Evolutionary conservation across 2,329 filamentous ascomycete species (phyloP), one percentile per base, ranked within the genome.

Genomic region (Tolypocladium tundrense): DNA sequence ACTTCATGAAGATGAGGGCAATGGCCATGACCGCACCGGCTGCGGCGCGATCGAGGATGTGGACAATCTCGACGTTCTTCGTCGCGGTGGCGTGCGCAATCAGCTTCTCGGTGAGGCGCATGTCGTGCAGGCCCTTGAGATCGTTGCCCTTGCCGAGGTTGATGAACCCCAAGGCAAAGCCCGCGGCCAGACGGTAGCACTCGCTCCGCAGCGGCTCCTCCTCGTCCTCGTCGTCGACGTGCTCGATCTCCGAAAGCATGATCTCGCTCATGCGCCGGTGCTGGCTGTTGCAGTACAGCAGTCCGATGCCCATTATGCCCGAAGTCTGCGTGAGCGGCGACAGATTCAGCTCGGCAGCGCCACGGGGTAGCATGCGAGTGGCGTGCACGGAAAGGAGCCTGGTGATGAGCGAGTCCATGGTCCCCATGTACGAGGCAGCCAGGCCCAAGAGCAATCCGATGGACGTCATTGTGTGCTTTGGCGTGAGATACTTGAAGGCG

Each of bases 391-490:
- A 99, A 4, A 99, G 79, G 42, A 99, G 78, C 31, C 94, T 86
- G 10, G 94, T 97, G 60, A 97, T 93, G 35, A 97, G 80, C 2
- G 90, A 94, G 70, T 99, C 94, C 93, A 97, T 97, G 2, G 92
- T 97, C 1, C 95, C 94, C 64, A 97, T 80, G 69, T 96, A 96
- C 1, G 94, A 97, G 33, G 90, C 94, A 10, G 94, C 92, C 21
- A 99, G 79, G 1, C 94, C 94, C 0, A 99, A 79, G 3, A 99
- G 79, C n/a, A 99, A 78, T 11, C 94, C 94, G 57, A 99, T 93
- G 1, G 94, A 97, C 31, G 94, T 97, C 94, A 99, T 99, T 33
- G 92, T 96, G 72, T 99, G 95, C 68, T 99, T 99, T 1, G 94
- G 93, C 0, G 94, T 99, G n/a, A 99, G 78, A 65, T 99, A 99